phyloP scores from a whole-genome alignment of 495 filamentous ascomycete species.

The Xylaria scruposa region DNA sequence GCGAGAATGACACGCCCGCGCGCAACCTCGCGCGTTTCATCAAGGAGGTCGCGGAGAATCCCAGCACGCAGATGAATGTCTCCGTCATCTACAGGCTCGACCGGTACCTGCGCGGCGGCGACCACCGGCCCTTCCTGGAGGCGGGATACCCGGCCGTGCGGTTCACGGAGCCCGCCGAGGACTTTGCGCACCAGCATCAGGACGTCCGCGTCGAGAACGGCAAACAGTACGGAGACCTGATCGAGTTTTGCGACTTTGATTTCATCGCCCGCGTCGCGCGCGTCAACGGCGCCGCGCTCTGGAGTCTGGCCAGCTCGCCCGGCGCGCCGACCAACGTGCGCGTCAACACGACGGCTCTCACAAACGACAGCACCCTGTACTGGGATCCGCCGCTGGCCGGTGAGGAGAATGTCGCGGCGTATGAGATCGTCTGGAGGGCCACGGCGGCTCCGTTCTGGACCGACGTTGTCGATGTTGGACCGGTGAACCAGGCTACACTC shows the following conservation, averaged over 20 bases:
- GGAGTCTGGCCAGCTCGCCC: conserved; percentile 56
- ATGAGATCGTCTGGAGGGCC: conserved; percentile 60
- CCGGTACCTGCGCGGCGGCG: conserved; percentile 59
- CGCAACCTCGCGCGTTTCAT: conserved; percentile 60
- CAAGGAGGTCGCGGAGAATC: conserved; percentile 58
- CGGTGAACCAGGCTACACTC: conserved; percentile 47
- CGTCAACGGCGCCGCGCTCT: conserved; percentile 58
- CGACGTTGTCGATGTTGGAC: conserved; percentile 48
- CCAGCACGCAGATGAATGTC: conserved; percentile 50
- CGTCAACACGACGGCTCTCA: conserved; percentile 49
- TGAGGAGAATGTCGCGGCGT: conserved; percentile 39
- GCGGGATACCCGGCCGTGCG: conserved; percentile 57
- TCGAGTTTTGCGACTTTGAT: conserved; percentile 60
- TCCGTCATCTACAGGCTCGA: conserved; percentile 59
- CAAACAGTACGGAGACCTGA: conserved; percentile 58
- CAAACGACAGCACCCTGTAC: conserved; percentile 52
- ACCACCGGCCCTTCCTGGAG: conserved; percentile 59
- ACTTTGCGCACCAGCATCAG: conserved; percentile 63
- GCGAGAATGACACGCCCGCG: conserved; percentile 61
- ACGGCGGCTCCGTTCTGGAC: conserved; percentile 55
- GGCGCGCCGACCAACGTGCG: conserved; percentile 53
- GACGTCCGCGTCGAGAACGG: conserved; percentile 50
- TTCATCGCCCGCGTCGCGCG: conserved; percentile 57
- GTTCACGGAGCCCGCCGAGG: conserved; percentile 61
- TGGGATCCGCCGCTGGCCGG: conserved; percentile 43